Evolutionary conservation across 331 rosid species (phyloP), one percentile per base, ranked within the genome.

Genomic region (Malus hybrid): DNA sequence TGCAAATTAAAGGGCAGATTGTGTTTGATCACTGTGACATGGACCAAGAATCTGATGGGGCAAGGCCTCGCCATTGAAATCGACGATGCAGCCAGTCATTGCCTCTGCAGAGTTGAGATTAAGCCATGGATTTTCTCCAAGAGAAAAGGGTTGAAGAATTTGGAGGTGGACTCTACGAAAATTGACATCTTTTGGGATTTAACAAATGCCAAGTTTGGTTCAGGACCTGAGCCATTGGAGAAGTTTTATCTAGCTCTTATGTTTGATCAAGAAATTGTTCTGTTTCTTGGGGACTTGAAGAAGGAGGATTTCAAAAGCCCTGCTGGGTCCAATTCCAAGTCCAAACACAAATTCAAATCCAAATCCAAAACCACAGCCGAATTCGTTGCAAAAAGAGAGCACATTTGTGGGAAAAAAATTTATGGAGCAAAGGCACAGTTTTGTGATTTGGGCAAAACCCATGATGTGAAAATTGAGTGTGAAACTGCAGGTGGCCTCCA

Each of bases 51-150:
- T 72, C 74, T 93, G 77, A 87, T 93, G 89, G 98, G 98, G 60
- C 98, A 90, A 78, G 88, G 90, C 79, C 77, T 93, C 6, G 87
- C 86, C 71, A 86, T 93, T 20, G 93, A 84, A 65, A 84, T 93
- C 20, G 91, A 87, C 36, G 91, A 89, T 22, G 68, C 85, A 10
- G 52, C 80, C 57, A 83, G 80, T 52, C 88, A 85, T 29, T 87
- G 90, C 78, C 87, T 87, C 39, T 83, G 92, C 69, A 92, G 88
- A 78, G 78, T 88, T 31, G 97, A 92, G 27, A 86, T 92, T 68
- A 92, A 90, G 87, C 96, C 97, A 63, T 92, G 96, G 97, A 46
- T 92, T n/a, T 92, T 92, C 84, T 87, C 90, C 24, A 92, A 83
- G 85, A 81, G 90, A 78, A 92, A 86, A 84, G 96, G 97, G 65